Base-by-base conservation (phyloP, 805 yeast species). In the Candida lessepsii region DNA sequence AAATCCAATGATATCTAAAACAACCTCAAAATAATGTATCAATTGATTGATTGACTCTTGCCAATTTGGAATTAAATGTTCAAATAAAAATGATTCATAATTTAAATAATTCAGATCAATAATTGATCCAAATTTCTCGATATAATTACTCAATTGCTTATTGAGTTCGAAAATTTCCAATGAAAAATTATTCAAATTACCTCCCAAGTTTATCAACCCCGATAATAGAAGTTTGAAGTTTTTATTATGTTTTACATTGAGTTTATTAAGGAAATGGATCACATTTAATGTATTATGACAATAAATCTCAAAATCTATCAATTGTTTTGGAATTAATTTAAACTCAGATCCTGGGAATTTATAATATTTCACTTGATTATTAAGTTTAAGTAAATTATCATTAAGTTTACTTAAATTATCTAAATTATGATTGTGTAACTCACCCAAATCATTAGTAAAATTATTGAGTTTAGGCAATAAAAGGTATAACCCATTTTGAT, bases 161-260 rank as follows among this genome's bases (percentile, higher is more conserved):
- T 51, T 45, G n/a, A 47, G 25, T 31, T 51, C 63, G 42, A 65
- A 67, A 14, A 61, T 67, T 65, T 59, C 68, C 24, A 78, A 64
- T 15, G 80, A 72, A 47, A 77, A 75, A 44, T 77, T 73, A 53
- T 78, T 78, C 49, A 76, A 65, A 49, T 75, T 73, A 3, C 80
- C 81, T 15, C 83, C 83, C 37, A 78, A 58, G 50, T 76, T 80
- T 10, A 76, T 66, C 46, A 76, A 51, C 4, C 63, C 57, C 11
- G 58, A 43, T 36, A 74, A 60, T 24, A 73, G 54, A 0, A 51
- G 48, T 37, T 70, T 71, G 44, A 67, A 65, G 47, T 68, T 65
- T 32, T 69, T 67, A 16, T 62, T 57, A 8, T 71, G 50, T 18
- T 63, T 59, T n/a, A 67, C 54, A 45, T 65, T 60, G 4, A 62